Evolutionary conservation across 2,329 filamentous ascomycete species (phyloP).

Genomic region (Herpotrichia juniperi): DNA sequence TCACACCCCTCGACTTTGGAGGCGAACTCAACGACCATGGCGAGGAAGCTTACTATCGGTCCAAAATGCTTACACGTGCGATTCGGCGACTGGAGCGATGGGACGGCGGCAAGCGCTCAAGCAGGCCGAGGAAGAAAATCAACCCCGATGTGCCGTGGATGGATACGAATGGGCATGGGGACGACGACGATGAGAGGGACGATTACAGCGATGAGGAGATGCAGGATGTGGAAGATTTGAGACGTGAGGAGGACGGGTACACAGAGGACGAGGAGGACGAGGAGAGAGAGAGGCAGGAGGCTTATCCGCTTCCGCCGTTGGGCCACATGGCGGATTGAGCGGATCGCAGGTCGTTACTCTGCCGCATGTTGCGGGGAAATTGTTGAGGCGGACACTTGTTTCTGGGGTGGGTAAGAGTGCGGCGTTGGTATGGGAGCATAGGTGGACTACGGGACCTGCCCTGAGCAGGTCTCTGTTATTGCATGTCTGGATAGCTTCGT

Average conservation of each 20-base stretch:
- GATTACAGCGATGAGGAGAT: conserved; percentile 31
- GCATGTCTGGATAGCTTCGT: not conserved
- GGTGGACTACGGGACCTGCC: not conserved
- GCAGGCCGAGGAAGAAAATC: conserved; percentile 30
- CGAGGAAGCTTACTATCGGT: conserved; percentile 72
- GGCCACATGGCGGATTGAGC: conserved; percentile 20
- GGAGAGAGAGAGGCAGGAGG: conserved; percentile 27
- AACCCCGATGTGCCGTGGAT: conserved; percentile 15
- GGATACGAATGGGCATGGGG: conserved; percentile 16
- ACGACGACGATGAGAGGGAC: conserved; percentile 35
- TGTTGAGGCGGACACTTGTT: no score
- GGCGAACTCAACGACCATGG: conserved; percentile 75
- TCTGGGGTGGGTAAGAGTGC: not conserved
- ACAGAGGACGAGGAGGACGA: conserved; percentile 43
- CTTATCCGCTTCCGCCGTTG: conserved; percentile 19
- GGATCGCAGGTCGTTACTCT: not conserved
- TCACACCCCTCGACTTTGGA: conserved; percentile 61
- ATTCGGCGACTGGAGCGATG: conserved; percentile 73
- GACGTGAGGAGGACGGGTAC: conserved; percentile 10
- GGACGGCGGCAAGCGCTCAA: conserved; percentile 54
- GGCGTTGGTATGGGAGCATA: not conserved
- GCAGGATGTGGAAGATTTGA: conserved; percentile 25
- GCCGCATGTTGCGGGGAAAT: no score
- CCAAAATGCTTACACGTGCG: conserved; percentile 68
- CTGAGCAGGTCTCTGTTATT: not conserved